A percentile compares a stretch with the other conserved stretches of the same genome.
These are phyloP conservation scores for Medicago lupulina DNA, from an alignment of 306 rosid genomes.

Conservation along the genomic window DNA sequence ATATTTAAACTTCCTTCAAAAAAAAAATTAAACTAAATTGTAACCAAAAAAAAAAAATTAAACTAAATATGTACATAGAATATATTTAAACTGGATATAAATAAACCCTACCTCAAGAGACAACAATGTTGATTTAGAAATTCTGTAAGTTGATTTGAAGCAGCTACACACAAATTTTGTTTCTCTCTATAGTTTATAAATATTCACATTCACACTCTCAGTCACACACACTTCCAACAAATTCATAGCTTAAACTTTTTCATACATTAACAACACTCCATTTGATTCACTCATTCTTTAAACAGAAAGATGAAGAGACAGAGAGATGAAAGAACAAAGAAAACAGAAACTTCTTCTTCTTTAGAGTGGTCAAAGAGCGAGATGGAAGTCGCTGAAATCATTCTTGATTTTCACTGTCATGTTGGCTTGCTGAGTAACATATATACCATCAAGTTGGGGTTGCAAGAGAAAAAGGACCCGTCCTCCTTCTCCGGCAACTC, in stretches of 20 bases:
- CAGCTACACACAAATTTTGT: not conserved
- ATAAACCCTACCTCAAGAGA: not conserved
- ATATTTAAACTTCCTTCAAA: too few species aligned
- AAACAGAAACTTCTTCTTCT: not conserved
- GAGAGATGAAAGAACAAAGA: not conserved
- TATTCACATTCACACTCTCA: not conserved
- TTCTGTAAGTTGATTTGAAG: not conserved
- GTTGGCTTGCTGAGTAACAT: not conserved
- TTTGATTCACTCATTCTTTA: too few species aligned
- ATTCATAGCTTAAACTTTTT: not conserved
- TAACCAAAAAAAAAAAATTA: too few species aligned
- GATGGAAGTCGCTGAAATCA: not conserved
- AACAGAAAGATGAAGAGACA: not conserved
- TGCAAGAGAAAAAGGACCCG: constrained; percentile 60
- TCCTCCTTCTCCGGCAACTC: not conserved
- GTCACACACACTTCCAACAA: not conserved
- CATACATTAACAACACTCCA: too few species aligned
- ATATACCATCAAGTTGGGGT: constrained; percentile 47
- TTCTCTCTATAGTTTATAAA: not conserved
- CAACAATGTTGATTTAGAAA: too few species aligned
- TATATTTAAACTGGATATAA: too few species aligned
- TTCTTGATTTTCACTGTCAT: not conserved
- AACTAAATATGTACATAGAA: too few species aligned
- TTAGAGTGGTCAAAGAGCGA: not conserved
- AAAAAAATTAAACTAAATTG: too few species aligned